Evolutionary conservation across 805 yeast species (phyloP).

Genomic region (Teunomyces funiuensis): DNA sequence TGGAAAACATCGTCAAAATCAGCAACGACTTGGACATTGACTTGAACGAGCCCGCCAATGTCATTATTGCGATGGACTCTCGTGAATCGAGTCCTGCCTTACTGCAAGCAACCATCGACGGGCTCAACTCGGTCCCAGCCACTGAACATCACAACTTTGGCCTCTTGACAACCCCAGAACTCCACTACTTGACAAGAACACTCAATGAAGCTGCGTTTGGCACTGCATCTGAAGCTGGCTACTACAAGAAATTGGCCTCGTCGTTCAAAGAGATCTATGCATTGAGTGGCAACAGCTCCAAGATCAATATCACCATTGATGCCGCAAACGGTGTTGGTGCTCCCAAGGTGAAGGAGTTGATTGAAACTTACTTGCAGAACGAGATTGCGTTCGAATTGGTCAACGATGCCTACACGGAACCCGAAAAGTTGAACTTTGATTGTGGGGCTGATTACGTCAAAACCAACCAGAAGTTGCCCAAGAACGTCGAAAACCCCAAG

Average conservation of each 20-base stretch:
- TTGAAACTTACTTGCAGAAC: conserved; percentile 38
- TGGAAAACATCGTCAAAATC: conserved; percentile 35
- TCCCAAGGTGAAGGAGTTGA: conserved; percentile 57
- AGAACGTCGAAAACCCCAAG: conserved; percentile 45
- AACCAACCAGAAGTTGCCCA: conserved; percentile 79
- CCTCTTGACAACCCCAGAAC: conserved; percentile 86
- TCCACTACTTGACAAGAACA: conserved; percentile 81
- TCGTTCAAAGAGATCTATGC: conserved; percentile 50
- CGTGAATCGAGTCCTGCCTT: conserved; percentile 78
- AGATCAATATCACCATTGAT: conserved; percentile 65
- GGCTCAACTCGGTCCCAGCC: conserved; percentile 49
- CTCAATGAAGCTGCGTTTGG: conserved; percentile 69
- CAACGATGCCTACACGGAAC: conserved; percentile 55
- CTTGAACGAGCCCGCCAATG: conserved; percentile 40
- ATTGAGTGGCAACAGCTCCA: conserved; percentile 16
- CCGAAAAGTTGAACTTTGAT: conserved; percentile 62
- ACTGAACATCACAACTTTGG: conserved; percentile 57
- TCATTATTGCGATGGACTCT: conserved; percentile 82
- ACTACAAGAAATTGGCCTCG: conserved; percentile 58
- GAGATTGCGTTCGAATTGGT: conserved; percentile 44
- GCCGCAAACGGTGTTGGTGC: conserved; percentile 98
- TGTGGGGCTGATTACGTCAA: conserved; percentile 98
- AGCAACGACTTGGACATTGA: conserved; percentile 47
- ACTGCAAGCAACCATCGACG: conserved; percentile 57
- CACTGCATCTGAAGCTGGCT: conserved; percentile 61